Percentiles rank a stretch among this genome's conserved stretches.
phyloP scores from a whole-genome alignment of 2,329 filamentous ascomycete genomes.

The Mycosphaerelloides madeirae region DNA sequence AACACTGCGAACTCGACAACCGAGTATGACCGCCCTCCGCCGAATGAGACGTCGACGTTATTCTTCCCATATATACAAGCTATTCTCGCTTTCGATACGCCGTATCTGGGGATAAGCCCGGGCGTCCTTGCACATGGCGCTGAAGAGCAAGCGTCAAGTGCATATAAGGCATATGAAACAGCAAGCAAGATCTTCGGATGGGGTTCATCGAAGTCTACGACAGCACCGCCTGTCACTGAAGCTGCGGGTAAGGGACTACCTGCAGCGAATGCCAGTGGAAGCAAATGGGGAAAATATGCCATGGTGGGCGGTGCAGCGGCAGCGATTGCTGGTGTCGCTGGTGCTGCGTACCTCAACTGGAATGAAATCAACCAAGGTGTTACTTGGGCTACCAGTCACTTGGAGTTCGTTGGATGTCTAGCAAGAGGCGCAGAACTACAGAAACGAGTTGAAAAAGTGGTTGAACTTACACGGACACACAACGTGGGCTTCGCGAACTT shows the following conservation, averaged over 20 bases:
- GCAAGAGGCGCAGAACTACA: constrained; percentile 77
- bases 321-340: constrained; percentile 74
- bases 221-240: constrained; percentile 20
- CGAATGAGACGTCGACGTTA: constrained; percentile 36
- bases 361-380: constrained; percentile 73
- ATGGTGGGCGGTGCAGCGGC: constrained; percentile 79
- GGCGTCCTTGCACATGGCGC: constrained; percentile 81
- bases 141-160: constrained; percentile 67
- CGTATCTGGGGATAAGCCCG: constrained; percentile 76
- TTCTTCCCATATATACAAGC: constrained; percentile 95
- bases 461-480: constrained; percentile 59
- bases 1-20: constrained; percentile 17
- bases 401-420: constrained; percentile 89
- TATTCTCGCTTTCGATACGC: constrained; percentile 58
- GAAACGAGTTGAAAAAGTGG: constrained; percentile 64
- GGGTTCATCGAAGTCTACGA: constrained; percentile 12
- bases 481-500: constrained; percentile 77
- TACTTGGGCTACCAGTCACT: constrained; percentile 80
- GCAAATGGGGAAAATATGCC: constrained; percentile 58
- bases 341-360: constrained; percentile 79
- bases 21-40: constrained; percentile 4
- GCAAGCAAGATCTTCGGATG: constrained; percentile 55
- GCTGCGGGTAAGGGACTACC: constrained; percentile 30
- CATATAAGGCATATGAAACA: constrained; percentile 63
- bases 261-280: constrained; percentile 23